A percentile compares a stretch with the other conserved stretches of the same genome.
These are phyloP conservation scores for Aspergillus floridensis DNA, from an alignment of 2,329 filamentous ascomycete genomes.

Conservation along the genomic window DNA sequence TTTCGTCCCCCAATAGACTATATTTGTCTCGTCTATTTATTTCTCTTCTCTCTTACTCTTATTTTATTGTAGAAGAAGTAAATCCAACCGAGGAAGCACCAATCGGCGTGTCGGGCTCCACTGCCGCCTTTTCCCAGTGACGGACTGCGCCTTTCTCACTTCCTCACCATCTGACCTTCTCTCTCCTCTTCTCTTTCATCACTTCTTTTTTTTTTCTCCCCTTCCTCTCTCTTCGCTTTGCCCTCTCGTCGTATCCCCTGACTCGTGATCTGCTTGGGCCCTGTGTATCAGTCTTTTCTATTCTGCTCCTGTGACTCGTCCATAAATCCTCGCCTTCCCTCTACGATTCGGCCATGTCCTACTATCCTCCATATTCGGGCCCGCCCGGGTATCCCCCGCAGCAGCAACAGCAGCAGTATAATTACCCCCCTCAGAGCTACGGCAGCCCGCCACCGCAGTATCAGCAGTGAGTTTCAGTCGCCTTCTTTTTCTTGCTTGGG, in stretches of 20 bases:
- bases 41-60: not conserved
- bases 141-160: not conserved
- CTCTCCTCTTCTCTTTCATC: not conserved
- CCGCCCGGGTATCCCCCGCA: slow-evolving; percentile 56
- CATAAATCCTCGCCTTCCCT: slow-evolving; percentile 11
- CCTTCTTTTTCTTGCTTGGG: not conserved
- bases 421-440: slow-evolving; percentile 34
- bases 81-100: not conserved
- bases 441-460: slow-evolving; percentile 39
- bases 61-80: not conserved
- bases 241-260: not conserved
- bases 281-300: slow-evolving; percentile 12
- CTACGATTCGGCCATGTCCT: slow-evolving; percentile 53
- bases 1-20: too few relatives aligned
- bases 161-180: slow-evolving; percentile 4
- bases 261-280: not conserved
- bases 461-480: slow-evolving; percentile 31
- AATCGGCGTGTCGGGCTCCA: not conserved
- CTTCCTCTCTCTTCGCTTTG: not conserved
- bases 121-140: not conserved
- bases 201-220: not conserved
- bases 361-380: slow-evolving; percentile 60
- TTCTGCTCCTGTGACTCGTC: slow-evolving; percentile 5
- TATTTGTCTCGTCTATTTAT: too few relatives aligned
- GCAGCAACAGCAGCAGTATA: slow-evolving; percentile 23